Evolutionary conservation across 805 yeast species (phyloP), one percentile per base, ranked within the genome.

Genomic region (Saccharomyces mikatae): DNA sequence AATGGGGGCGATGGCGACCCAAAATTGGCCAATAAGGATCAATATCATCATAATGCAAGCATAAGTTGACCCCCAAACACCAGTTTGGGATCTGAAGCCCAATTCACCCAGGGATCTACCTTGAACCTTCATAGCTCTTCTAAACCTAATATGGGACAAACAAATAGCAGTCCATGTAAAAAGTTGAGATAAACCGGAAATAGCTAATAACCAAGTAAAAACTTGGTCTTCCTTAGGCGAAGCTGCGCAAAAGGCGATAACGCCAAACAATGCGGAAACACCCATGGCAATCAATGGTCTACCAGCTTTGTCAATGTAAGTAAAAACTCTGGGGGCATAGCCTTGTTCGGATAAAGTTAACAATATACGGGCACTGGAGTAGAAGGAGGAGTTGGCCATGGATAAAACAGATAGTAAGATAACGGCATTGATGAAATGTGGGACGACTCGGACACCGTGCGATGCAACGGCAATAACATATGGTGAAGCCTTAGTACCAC

Each of bases 361-460:
- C 53, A 86, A 66, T n/a, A 88, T 77, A 76, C 91, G 80, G 47
- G 90, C 83, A 61, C 84, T 77, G 27, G 84, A 87, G 66, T 78
- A 86, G 49, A 84, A 83, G 2, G 90, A 83, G 27, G 90, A 82
- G 73, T 86, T 86, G 65, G 89, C 90, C 53, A 85, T 90, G 6
- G 90, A 85, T 52, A 84, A 67, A 29, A 86, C 89, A 1, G 90
- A 84, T 52, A 86, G 66, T 70, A 86, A 72, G 61, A 86, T 84
- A 50, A 85, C 89, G 21, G 82, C 87, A 66, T 86, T 86, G 74
- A 86, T 83, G 59, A 86, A 82, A 49, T 84, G 80, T 50, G 90
- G 90, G 49, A 84, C 77, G 47, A 82, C 87, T 50, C 74, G 71
- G 60, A 85, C 81, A 61, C 86, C 86, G 41, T 80, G 86, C 54